A percentile compares a stretch with the other conserved stretches of the same genome.
Conservation (phyloP, 1,284 basidiomycete genomes). For the Trichosporon sp. region DNA sequence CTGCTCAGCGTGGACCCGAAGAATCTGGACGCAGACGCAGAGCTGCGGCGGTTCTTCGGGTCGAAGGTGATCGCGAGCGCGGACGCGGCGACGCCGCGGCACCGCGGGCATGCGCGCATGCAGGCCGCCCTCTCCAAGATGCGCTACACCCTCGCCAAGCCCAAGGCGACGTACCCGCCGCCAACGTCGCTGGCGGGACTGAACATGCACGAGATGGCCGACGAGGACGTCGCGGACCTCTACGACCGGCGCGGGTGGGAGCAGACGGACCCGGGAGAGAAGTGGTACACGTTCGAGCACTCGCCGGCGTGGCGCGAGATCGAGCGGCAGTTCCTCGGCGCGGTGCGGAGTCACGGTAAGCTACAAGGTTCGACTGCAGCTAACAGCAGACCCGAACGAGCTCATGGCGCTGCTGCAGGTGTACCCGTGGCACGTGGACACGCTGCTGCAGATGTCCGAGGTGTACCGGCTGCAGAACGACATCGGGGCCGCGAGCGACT, state of each 20-base stretch:
- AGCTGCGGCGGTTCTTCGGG: slow-evolving; percentile 87
- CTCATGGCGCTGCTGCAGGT: slow-evolving; percentile 53
- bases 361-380: slow-evolving; percentile 6
- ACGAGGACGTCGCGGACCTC: slow-evolving; percentile 57
- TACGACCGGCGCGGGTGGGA: slow-evolving; percentile 52
- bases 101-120: slow-evolving; percentile 28
- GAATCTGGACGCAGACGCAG: slow-evolving; percentile 77
- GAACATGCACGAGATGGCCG: slow-evolving; percentile 58
- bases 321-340: slow-evolving; percentile 72
- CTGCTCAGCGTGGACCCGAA: slow-evolving; percentile 70
- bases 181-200: slow-evolving; percentile 56
- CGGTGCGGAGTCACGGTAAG: slow-evolving; percentile 72
- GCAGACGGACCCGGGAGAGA: slow-evolving; percentile 55
- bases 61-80: slow-evolving; percentile 60
- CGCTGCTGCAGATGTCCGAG: slow-evolving; percentile 73
- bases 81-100: slow-evolving; percentile 21
- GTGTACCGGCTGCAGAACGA: slow-evolving; percentile 80
- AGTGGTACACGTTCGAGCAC: slow-evolving; percentile 83
- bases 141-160: slow-evolving; percentile 42
- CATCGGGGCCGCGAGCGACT: slow-evolving; percentile 75
- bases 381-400: slow-evolving; percentile 50
- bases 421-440: slow-evolving; percentile 78
- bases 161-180: slow-evolving; percentile 51
- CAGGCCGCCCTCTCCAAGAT: slow-evolving; percentile 29
- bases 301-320: slow-evolving; percentile 72